Base-by-base conservation (phyloP, 2,329 filamentous ascomycete species). In the Tolypocladium nubicola region DNA sequence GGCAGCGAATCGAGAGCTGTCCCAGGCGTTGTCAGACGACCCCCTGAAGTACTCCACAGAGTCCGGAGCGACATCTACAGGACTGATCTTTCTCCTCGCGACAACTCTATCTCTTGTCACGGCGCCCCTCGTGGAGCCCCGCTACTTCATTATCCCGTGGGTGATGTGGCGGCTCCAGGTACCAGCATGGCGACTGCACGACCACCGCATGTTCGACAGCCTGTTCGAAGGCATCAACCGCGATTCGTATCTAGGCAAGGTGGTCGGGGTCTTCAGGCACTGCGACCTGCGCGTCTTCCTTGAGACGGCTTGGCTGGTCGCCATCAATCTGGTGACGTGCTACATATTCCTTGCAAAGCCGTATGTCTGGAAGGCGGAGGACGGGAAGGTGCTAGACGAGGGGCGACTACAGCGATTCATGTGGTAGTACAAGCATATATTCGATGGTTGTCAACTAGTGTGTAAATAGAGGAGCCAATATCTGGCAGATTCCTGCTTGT, bases 121-220 rank as follows among this genome's bases (percentile, higher is more conserved):
- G 0, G 92, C 94, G 0, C 92, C 94, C 0, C 80, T 99, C 0
- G 93, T 99, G 11, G 94, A 99, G 70, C 94, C 94, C 16, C 83
- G 94, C 16, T 99, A 99, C 72, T 96, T 96, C 71, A 95, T 99
- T 68, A 79, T 97, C 14, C 92, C 93, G 0, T 99, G 91, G 90
- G 82, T 97, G 10, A 85, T 97, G 65, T 97, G 92, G 90, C 82
- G 94, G 1, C 73, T 97, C 9, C 81, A 95, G 65, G 74, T 95
- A 0, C 90, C 90, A 0, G 71, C 77, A 55, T 76, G 74, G 74
- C 62, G 62, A 37, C 43, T 66, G 5, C 61, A 65, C 40, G 62
- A 64, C 30, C 64, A 66, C 39, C 56, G 58, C 33, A 26, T 7
- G 5, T 5, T n/a, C 1, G 10, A 30, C 39, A 53, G 40, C 21